Base-by-base conservation (phyloP, 129 eudicot species). In the Calendula officinalis region DNA sequence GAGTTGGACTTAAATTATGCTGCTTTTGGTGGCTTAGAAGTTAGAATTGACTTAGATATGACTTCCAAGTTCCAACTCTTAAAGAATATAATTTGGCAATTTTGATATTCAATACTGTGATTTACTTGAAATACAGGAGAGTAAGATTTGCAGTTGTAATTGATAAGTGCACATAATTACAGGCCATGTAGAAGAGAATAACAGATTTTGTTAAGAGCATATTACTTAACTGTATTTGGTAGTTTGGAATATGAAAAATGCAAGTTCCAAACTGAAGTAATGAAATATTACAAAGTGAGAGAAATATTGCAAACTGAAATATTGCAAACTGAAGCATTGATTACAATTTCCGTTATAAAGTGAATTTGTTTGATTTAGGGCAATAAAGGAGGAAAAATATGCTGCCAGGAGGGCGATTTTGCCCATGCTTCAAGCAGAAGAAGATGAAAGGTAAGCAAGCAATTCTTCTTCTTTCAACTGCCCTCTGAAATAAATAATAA, bases 371-470 rank as follows among this genome's bases (percentile, higher is more conserved):
- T 39, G 52, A 35, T 67, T 36, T 49, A 92, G 99, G 90, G 99
- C 89, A 3, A 59, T 88, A 35, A 92, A 92, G 83, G 91, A 88
- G 73, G 99, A 92, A 70, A 92, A 92, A 53, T 81, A 77, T 57
- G 85, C 91, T 53, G 96, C 99, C 22, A 83, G 98, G 7, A 80
- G 95, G 70, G 91, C 98, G 17, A 92, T 92, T 49, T 66, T 88
- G 69, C 99, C 96, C 8, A 69, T 88, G 80, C 95, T 92, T 43
- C 96, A 92, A 76, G 99, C 99, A 7, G 99, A 92, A 80, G 99
- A 92, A 69, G 99, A 92, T 69, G 96, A 92, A 75, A 92, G 96
- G 98, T 92, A 70, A 66, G 15, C 44, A 47, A 3, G 41, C 43
- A 53, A 51, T 35, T 39, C n/a, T 17, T 55, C 56, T 60, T 36